phyloP scores from a whole-genome alignment of 495 filamentous ascomycete genomes.

The Viridothelium virens region DNA sequence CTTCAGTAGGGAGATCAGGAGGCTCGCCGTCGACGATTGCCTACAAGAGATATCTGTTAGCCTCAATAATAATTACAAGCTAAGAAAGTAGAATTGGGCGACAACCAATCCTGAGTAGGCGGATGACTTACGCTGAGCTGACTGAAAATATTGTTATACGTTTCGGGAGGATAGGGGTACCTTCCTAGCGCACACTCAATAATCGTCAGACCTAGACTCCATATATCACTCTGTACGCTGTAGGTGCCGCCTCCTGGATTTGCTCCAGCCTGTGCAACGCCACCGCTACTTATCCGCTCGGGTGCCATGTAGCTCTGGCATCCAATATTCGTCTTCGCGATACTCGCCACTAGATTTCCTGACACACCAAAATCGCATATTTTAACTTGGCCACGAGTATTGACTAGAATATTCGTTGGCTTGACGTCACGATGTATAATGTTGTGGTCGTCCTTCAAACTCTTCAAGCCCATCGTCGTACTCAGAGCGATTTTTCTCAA shows the following conservation, averaged over 20 bases:
- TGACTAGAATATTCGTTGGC: slow-evolving; percentile 93
- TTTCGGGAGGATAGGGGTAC: slow-evolving; percentile 97
- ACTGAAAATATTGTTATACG: slow-evolving; percentile 97
- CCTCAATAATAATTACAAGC: slow-evolving; percentile 13
- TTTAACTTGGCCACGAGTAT: slow-evolving; percentile 84
- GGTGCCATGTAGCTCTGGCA: slow-evolving; percentile 99
- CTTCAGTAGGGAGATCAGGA: slow-evolving; percentile 68
- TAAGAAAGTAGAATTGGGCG: neutral
- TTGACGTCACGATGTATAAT: slow-evolving; percentile 99
- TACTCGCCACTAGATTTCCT: slow-evolving; percentile 92
- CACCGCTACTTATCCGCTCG: slow-evolving; percentile 83
- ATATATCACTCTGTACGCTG: slow-evolving; percentile 96
- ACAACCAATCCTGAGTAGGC: neutral
- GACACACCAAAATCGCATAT: slow-evolving; percentile 99
- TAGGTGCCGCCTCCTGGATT: slow-evolving; percentile 74
- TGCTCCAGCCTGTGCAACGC: slow-evolving; percentile 66
- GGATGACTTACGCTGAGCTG: slow-evolving; percentile 77
- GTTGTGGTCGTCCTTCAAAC: slow-evolving; percentile 95
- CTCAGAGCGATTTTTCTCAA: slow-evolving; percentile 87
- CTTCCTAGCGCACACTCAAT: slow-evolving; percentile 94
- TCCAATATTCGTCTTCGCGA: slow-evolving; percentile 97
- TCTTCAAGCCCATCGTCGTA: slow-evolving; percentile 84
- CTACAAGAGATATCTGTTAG: slow-evolving; percentile 39
- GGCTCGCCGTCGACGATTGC: slow-evolving; percentile 96
- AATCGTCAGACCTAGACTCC: slow-evolving; percentile 88